Evolutionary conservation across 768 basidiomycete species (phyloP), one percentile per base, ranked within the genome.

Genomic region (Tephrocybe sp.): DNA sequence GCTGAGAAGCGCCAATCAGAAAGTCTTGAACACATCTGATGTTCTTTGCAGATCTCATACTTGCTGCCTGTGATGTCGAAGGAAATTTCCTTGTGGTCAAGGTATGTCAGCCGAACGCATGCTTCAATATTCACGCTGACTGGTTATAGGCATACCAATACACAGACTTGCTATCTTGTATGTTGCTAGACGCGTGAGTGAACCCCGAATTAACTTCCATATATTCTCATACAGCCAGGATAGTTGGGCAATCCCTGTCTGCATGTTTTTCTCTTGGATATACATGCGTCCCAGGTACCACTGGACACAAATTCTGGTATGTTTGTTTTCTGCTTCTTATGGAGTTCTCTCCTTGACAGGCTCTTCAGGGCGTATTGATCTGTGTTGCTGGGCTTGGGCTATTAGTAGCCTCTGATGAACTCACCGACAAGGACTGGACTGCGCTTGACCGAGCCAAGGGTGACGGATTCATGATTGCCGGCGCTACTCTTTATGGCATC

Each of bases 211-310:
- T 35, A 19, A 18, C 41, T 6, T 31, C 24, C 26, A 32, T 54
- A 19, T 60, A 34, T 51, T 30, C 21, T 45, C 5, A 44, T 48
- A 21, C 25, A 5, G 30, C 4, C 12, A 31, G 18, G 49, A 7
- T 39, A 89, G 87, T 45, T 92, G 90, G 91, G 92, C 92, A 1
- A 94, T 92, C 59, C 92, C 92, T 21, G 80, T 89, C 11, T 93
- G 92, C 65, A 71, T 93, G 63, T 77, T 89, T 68, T 83, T 93
- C 67, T 84, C 84, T 25, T 94, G 84, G 82, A 44, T 93, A 8
- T 93, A 89, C 69, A 83, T 93, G 81, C 80, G 86, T 28, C 80
- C 83, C 13, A 80, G 64, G 62, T 92, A 89, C 63, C 87, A 89
- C 50, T 91, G 87, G 87, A 89, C 88, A 0, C 92, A 94, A 68